Evolutionary conservation across 257 asterid species (phyloP).

Genomic region (Solanum peruvianum): DNA sequence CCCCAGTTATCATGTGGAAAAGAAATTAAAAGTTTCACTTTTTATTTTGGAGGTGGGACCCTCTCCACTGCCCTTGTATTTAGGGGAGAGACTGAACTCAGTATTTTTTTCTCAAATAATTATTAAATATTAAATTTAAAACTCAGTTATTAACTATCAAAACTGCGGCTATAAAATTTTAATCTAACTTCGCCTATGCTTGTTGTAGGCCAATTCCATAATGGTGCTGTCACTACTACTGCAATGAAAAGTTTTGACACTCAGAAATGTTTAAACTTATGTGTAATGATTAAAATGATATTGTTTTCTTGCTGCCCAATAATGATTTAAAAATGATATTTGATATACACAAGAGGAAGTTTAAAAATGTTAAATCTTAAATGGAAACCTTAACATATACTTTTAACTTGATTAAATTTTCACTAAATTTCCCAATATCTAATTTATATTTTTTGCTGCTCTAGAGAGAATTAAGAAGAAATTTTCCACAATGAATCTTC

Average conservation of each 20-base stretch:
- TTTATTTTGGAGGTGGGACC: background rate
- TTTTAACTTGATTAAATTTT: no score
- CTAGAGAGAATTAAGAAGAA: background rate
- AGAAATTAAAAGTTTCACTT: background rate
- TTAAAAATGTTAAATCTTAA: background rate
- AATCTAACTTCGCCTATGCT: background rate
- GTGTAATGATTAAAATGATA: background rate
- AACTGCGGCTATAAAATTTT: background rate
- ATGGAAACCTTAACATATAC: background rate
- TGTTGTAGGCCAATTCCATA: background rate
- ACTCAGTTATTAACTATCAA: background rate
- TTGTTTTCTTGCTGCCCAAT: background rate
- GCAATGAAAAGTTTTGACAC: background rate
- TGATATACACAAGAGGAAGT: background rate
- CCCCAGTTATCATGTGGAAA: slow-evolving; percentile 1
- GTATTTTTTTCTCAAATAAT: no score
- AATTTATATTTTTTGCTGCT: background rate
- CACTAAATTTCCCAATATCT: no score
- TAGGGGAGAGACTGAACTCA: background rate
- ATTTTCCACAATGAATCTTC: background rate
- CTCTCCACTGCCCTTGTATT: background rate
- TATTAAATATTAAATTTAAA: background rate
- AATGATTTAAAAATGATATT: background rate
- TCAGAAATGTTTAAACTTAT: background rate
- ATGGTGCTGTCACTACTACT: background rate